phyloP scores from a whole-genome alignment of 345 rosid species.

The Noccaea bulbosa region DNA sequence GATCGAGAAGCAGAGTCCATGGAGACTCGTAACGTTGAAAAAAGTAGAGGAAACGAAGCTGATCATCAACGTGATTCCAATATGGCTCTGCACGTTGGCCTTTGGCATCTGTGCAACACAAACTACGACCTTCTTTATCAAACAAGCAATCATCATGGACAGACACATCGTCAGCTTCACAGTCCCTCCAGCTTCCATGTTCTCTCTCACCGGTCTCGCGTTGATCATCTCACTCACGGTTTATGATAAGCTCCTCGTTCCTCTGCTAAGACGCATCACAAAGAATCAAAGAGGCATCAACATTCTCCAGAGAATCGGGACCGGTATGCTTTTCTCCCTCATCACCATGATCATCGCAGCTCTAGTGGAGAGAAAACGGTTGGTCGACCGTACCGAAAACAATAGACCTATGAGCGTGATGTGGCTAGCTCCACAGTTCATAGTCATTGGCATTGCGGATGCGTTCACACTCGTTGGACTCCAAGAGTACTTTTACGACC shows the following conservation, averaged over 20 bases:
- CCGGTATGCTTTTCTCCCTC: conserved; percentile 79
- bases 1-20: conserved; percentile 54
- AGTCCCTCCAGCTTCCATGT: conserved; percentile 55
- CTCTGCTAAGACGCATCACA: conserved; percentile 45
- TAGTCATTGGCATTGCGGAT: conserved; percentile 75
- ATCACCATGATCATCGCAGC: conserved; percentile 72
- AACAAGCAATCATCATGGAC: conserved; percentile 70
- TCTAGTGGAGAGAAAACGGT: conserved; percentile 69
- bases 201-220: conserved; percentile 46
- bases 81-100: conserved; percentile 72
- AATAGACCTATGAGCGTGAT: conserved; percentile 65
- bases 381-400: conserved; percentile 34
- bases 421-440: conserved; percentile 88
- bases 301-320: conserved; percentile 88
- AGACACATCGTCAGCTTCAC: conserved; percentile 50
- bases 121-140: conserved; percentile 81
- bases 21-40: conserved; percentile 84
- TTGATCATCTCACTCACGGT: conserved; percentile 46
- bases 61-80: conserved; percentile 75
- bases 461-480: conserved; percentile 82
- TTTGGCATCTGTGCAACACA: conserved; percentile 85
- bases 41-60: conserved; percentile 89
- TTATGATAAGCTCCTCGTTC: conserved; percentile 59
- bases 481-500: conserved; percentile 93
- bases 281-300: conserved; percentile 68